Evolutionary conservation across 176 grass and related monocot species (phyloP), one percentile per base, ranked within the genome.

Genomic region (Elaeis guineensis): DNA sequence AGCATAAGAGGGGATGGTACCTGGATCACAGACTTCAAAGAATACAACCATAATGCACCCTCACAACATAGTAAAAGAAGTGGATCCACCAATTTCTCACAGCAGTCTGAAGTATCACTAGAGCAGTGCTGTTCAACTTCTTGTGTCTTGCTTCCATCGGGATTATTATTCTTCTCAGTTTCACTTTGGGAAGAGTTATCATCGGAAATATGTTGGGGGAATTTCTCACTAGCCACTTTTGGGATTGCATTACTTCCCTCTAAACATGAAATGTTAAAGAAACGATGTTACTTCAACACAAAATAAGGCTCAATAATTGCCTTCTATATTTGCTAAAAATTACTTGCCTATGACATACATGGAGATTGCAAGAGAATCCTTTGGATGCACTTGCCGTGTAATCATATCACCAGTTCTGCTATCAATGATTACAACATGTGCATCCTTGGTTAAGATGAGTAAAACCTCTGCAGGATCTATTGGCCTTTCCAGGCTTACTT

Each of bases 341-440:
- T 70, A 96, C 86, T 87, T 96, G 74, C 91, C 91, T 87, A 90
- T 77, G 69, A 86, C 80, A 96, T 90, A 84, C 75, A 90, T 75
- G 49, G 83, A 82, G 87, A 87, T 64, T 52, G 75, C 75, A 75
- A 65, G 63, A 19, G 63, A 53, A 59, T 84, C 63, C 54, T 84
- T 95, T 70, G 79, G 75, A 69, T 82, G 75, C 74, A 90, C 62
- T 12, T 58, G 17, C 70, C 54, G 52, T 23, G 83, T 73, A 79
- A 82, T 68, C 39, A 73, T 61, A 66, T 59, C 28, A 69, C 87
- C 87, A 54, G 61, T 82, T 69, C 21, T 57, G 21, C 62, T 72
- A 59, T 90, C 80, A 50, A 88, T 51, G 75, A 85, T 62, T 74
- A 75, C 59, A 75, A 96, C 18, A 49, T 30, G 58, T 66, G 58